These are phyloP conservation scores for Hygrophila difformis DNA, from an alignment of 257 asterid species.

Conservation along the genomic window DNA sequence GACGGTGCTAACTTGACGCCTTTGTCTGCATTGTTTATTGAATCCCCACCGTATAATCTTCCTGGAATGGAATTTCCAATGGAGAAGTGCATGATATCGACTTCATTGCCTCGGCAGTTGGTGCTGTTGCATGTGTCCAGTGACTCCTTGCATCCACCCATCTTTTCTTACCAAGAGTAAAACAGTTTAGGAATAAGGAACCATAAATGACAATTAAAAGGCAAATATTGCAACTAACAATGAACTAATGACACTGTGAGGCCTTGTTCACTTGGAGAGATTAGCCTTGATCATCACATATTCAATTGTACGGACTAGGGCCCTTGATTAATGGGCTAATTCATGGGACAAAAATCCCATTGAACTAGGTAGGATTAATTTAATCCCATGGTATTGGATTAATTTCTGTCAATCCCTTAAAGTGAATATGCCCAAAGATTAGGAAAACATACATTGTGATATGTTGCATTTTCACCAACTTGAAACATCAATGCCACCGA, in stretches of 20 bases:
- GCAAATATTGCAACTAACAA: no score
- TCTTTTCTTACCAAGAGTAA: slow-evolving; percentile 32
- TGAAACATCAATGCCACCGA: slow-evolving; percentile 85
- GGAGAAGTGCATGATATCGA: slow-evolving; percentile 86
- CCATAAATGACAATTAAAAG: slow-evolving; percentile 7
- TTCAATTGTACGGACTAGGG: no score
- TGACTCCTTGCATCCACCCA: slow-evolving; percentile 88
- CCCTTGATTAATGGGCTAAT: no score
- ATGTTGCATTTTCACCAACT: slow-evolving; percentile 75
- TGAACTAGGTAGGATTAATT: no score
- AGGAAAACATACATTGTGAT: slow-evolving; percentile 55
- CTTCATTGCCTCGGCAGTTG: slow-evolving; percentile 71
- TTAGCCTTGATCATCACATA: no score
- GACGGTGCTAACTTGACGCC: no score
- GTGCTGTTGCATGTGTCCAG: slow-evolving; percentile 53
- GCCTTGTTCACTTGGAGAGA: no score
- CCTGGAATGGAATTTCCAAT: slow-evolving; percentile 87
- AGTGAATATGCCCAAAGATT: no score
- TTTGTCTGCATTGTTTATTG: slow-evolving; percentile 27
- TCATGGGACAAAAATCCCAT: no score
- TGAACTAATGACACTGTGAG: no score
- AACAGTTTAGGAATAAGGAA: slow-evolving; percentile 13
- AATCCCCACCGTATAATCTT: slow-evolving; percentile 62
- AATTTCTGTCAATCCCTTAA: no score
- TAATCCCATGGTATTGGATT: no score